Percentiles rank a stretch among this genome's conserved stretches.
Evolutionary conservation across 768 basidiomycete genomes (phyloP).

Genomic region (Gyrodon lividus): DNA sequence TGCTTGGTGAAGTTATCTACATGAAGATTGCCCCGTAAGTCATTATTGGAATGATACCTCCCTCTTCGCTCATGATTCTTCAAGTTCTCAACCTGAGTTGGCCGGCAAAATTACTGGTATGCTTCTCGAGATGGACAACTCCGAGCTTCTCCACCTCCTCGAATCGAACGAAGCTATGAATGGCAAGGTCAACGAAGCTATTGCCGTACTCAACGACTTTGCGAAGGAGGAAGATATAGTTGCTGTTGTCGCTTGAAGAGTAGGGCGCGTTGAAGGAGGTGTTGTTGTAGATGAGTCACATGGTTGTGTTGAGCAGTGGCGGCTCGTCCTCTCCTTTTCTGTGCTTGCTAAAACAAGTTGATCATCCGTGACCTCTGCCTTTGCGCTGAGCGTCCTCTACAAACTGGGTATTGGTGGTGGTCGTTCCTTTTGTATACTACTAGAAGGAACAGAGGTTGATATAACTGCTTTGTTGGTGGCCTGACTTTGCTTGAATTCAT

Average conservation of each 20-base stretch:
- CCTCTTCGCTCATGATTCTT: conserved; percentile 10
- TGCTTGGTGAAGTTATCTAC: conserved; percentile 96
- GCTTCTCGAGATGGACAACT: conserved; percentile 98
- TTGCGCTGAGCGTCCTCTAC: conserved; percentile 35
- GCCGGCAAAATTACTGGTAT: conserved; percentile 99
- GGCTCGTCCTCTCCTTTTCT: conserved; percentile 51
- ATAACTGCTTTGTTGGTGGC: conserved; percentile 47
- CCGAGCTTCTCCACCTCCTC: conserved; percentile 86
- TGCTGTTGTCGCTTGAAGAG: neutral
- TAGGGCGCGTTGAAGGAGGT: neutral
- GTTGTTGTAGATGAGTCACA: conserved; percentile 9
- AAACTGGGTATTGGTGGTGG: conserved; percentile 48
- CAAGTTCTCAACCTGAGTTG: conserved; percentile 81
- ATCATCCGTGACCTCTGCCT: conserved; percentile 39
- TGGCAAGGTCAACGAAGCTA: conserved; percentile 89
- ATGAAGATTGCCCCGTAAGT: conserved; percentile 81
- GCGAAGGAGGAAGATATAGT: conserved; percentile 44
- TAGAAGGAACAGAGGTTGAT: conserved; percentile 58
- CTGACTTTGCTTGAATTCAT: neutral
- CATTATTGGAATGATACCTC: conserved; percentile 6
- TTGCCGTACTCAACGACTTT: conserved; percentile 86
- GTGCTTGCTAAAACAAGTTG: conserved; percentile 35
- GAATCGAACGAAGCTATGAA: conserved; percentile 81
- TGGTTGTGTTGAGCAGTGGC: conserved; percentile 37
- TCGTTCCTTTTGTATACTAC: conserved; percentile 52